Base-by-base conservation (phyloP, 2,329 filamentous ascomycete species). In the Epichloe coenophiala region DNA sequence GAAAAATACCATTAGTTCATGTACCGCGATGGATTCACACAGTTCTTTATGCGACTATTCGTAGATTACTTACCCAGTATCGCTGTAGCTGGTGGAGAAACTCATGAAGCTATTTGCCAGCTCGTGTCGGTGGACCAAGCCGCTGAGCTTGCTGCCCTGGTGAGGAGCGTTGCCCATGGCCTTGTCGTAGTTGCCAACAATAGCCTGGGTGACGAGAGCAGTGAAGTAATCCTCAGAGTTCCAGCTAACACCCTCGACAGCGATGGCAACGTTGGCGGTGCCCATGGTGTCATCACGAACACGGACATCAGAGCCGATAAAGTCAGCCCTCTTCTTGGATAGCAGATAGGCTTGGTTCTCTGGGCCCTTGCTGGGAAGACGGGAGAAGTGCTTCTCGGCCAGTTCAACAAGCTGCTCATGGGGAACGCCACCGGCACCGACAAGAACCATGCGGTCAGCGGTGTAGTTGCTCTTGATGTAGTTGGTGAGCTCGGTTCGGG, bases 381-480 rank as follows among this genome's bases (percentile, higher is more conserved):
- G 72, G 63, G 83, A 76, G 71, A 98, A 97, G 80, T 97, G 80
- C 80, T 96, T 88, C 77, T 98, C 91, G 60, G 93, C 93, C 59
- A 98, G 83, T 66, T 91, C 84, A 63, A 98, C 93, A 55, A 98
- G 84, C 75, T 95, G 79, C 67, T 90, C 80, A 73, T 98, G 93
- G 59, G 91, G 88, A 58, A 98, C 78, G 62, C 93, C 93, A 71
- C 93, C 93, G 59, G 93, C 84, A 67, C 90, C 90, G 60, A 96
- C 93, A 45, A 98, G 85, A 58, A 98, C 91, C 91, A 98, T 98
- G 71, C 94, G 90, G 75, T 98, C 93, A 59, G 93, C 91, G 53
- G 90, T 96, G 80, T 98, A 98, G 82, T 98, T 98, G 75, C 81
- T 93, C 80, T 95, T 95, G 80, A 98, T 97, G 77, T 98, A 98